These are phyloP conservation scores for Candida nanaspora DNA, from an alignment of 805 yeast species.

Conservation along the genomic window DNA sequence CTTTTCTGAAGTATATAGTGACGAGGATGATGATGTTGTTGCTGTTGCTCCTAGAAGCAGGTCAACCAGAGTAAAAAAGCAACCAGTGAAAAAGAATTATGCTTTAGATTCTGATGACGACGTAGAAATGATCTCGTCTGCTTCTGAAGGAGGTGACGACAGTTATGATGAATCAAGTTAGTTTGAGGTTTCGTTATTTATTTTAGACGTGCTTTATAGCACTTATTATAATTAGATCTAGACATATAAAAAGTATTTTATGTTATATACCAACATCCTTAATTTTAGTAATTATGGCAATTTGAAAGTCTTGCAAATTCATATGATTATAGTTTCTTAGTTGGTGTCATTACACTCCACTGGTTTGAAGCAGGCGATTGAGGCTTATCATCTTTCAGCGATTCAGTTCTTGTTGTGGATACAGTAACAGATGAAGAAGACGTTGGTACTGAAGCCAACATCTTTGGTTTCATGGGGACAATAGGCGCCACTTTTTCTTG, in stretches of 20 bases:
- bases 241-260: not conserved
- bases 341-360: conserved; percentile 27
- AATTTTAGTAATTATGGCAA: not conserved
- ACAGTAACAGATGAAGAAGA: not conserved
- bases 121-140: conserved; percentile 4
- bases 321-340: conserved; percentile 16
- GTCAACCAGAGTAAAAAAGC: conserved; percentile 3
- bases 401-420: too few relatives aligned
- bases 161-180: conserved; percentile 14
- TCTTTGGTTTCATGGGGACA: conserved; percentile 24
- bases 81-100: conserved; percentile 7
- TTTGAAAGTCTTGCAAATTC: not conserved
- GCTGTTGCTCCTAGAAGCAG: conserved; percentile 3
- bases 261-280: not conserved
- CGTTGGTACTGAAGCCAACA: conserved; percentile 11
- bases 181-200: too few relatives aligned
- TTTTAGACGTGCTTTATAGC: too few relatives aligned
- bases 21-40: conserved; percentile 4
- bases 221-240: not conserved
- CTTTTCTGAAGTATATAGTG: not conserved
- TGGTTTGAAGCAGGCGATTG: not conserved
- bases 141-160: conserved; percentile 15
- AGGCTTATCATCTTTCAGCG: not conserved
- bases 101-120: conserved; percentile 15
- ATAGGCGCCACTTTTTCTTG: conserved; percentile 20